Conservation (phyloP, 805 yeast species). For the Lipomyces orientalis region DNA sequence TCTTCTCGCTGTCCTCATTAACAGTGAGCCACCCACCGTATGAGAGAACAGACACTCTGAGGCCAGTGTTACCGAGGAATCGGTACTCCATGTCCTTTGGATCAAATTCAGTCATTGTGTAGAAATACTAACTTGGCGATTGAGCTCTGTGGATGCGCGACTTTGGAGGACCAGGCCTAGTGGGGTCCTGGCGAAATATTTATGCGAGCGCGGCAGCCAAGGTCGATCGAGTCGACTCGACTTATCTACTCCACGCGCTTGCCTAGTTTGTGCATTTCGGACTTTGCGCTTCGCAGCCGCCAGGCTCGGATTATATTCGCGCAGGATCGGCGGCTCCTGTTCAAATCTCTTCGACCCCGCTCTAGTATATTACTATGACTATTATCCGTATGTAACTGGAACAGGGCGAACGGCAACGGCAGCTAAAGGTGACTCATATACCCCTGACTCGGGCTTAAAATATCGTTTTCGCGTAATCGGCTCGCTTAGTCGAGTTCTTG, state of each 20-base stretch:
- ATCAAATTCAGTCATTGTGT: slow-evolving; percentile 32
- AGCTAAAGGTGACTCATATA: not conserved
- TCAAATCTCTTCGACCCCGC: too few relatives aligned
- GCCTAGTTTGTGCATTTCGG: not conserved
- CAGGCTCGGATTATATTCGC: not conserved
- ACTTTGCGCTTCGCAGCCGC: slow-evolving; percentile 1
- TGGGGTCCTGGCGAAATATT: not conserved
- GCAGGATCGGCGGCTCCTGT: too few relatives aligned
- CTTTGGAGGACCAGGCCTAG: not conserved
- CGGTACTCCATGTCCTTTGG: slow-evolving; percentile 43
- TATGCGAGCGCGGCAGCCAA: too few relatives aligned
- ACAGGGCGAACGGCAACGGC: too few relatives aligned
- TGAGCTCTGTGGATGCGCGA: not conserved
- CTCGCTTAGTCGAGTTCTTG: too few relatives aligned
- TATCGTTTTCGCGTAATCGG: too few relatives aligned
- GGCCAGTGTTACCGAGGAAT: slow-evolving; percentile 45
- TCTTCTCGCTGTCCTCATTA: slow-evolving; percentile 41
- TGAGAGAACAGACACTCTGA: slow-evolving; percentile 45
- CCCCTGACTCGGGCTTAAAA: too few relatives aligned
- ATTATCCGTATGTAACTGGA: too few relatives aligned
- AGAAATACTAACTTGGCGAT: not conserved
- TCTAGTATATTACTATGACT: too few relatives aligned
- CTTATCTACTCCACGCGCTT: too few relatives aligned
- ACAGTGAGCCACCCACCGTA: slow-evolving; percentile 46
- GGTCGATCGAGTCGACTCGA: too few relatives aligned